Conservation (phyloP, 148 eudicot genomes). For the Nepenthes mirabilis region DNA sequence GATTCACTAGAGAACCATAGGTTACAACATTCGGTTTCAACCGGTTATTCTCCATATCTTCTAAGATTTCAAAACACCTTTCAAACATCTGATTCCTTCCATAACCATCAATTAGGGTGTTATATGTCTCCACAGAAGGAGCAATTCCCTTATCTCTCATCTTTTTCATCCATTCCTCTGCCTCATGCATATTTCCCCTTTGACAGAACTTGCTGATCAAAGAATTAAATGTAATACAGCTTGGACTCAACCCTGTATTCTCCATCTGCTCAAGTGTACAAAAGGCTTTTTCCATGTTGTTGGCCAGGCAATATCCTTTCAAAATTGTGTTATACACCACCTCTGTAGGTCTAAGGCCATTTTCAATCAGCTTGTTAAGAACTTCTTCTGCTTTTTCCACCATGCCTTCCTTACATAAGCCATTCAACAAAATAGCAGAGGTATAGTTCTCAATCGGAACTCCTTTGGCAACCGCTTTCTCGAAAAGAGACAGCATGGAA, state of each 20-base stretch:
- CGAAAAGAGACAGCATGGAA: conserved; percentile 27
- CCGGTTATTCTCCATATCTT: conserved; percentile 48
- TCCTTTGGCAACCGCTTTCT: conserved; percentile 32
- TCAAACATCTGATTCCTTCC: conserved; percentile 45
- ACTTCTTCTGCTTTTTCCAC: conserved; percentile 48
- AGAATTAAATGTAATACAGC: conserved; percentile 42
- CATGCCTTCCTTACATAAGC: conserved; percentile 58
- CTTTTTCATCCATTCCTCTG: conserved; percentile 40
- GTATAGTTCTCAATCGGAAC: conserved; percentile 36
- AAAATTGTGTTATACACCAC: conserved; percentile 56
- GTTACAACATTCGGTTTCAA: conserved; percentile 49
- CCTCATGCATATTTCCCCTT: conserved; percentile 44
- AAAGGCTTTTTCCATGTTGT: conserved; percentile 44
- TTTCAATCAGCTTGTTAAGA: conserved; percentile 27
- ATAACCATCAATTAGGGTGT: conserved; percentile 58
- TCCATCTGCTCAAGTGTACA: conserved; percentile 40
- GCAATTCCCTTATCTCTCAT: conserved; percentile 48
- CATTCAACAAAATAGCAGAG: conserved; percentile 48
- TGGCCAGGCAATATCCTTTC: conserved; percentile 44
- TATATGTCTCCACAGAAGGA: conserved; percentile 54
- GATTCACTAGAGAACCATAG: conserved; percentile 68
- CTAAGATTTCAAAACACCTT: conserved; percentile 56
- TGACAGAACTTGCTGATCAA: conserved; percentile 47
- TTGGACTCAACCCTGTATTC: conserved; percentile 34
- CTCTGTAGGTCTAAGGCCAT: conserved; percentile 36